These are phyloP conservation scores for Lunularia cruciata DNA, from an alignment of 225 moss, liverwort and hornwort species.

Conservation along the genomic window DNA sequence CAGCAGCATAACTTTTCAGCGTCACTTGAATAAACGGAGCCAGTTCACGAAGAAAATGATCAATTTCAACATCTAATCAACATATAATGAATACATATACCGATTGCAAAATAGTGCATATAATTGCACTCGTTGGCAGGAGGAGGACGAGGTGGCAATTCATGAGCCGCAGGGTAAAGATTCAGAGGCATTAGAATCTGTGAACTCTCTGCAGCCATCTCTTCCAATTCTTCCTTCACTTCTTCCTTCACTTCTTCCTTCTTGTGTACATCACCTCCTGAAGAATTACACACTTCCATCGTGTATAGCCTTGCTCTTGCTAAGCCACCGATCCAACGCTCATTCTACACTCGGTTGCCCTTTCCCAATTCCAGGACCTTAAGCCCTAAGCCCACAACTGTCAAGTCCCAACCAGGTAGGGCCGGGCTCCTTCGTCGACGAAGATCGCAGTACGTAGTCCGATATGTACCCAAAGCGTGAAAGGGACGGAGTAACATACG, in stretches of 20 bases:
- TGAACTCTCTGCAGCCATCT: constrained; percentile 7
- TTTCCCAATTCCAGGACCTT: too few relatives aligned
- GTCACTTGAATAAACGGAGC: background rate
- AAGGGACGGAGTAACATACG: too few relatives aligned
- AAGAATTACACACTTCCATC: too few relatives aligned
- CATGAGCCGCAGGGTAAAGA: constrained; percentile 69
- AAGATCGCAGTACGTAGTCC: too few relatives aligned
- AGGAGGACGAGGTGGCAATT: constrained; percentile 78
- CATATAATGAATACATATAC: constrained; percentile 40
- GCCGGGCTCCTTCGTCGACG: too few relatives aligned
- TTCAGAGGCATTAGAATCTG: constrained; percentile 33
- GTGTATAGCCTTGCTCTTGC: too few relatives aligned
- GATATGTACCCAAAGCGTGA: too few relatives aligned
- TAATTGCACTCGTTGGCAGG: constrained; percentile 92
- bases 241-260: background rate
- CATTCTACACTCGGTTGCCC: too few relatives aligned
- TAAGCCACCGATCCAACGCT: too few relatives aligned
- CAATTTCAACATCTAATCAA: background rate
- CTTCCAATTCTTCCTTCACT: constrained; percentile 4
- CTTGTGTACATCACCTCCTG: background rate
- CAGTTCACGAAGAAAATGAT: too few relatives aligned
- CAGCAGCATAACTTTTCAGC: background rate
- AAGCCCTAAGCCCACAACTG: too few relatives aligned
- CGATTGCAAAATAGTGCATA: constrained; percentile 81
- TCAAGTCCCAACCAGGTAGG: too few relatives aligned